Evolutionary conservation across 2,329 filamentous ascomycete species (phyloP).

Genomic region (Chaetomiaceae sp.): DNA sequence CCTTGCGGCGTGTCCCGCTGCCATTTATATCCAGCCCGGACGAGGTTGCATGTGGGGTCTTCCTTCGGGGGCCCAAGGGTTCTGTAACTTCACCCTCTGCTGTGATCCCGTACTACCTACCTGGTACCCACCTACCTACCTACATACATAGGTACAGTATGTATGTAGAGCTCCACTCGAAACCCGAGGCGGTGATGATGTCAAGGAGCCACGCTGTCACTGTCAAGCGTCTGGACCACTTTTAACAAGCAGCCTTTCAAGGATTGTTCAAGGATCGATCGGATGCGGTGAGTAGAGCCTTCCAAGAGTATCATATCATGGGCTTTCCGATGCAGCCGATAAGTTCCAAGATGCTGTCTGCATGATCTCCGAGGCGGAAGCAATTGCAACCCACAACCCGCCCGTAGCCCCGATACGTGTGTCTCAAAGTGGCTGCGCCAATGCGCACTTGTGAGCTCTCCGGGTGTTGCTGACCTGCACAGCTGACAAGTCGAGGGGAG

Average conservation of each 20-base stretch:
- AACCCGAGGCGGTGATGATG: slow-evolving; percentile 1
- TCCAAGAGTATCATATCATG: not conserved
- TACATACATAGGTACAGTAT: too few species aligned
- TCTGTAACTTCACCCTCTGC: too few species aligned
- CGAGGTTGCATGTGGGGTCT: not conserved
- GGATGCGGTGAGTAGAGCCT: not conserved
- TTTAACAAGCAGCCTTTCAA: not conserved
- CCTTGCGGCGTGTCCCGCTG: not conserved
- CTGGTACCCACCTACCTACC: too few species aligned
- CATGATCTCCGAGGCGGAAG: not conserved
- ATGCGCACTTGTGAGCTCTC: slow-evolving; percentile 13
- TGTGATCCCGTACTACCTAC: too few species aligned
- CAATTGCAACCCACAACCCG: slow-evolving; percentile 1
- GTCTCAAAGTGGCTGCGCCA: slow-evolving; percentile 14
- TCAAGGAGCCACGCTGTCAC: slow-evolving; percentile 9
- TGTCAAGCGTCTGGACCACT: not conserved
- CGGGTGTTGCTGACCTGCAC: slow-evolving; percentile 7
- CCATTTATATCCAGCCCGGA: not conserved
- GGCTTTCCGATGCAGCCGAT: not conserved
- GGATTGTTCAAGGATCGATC: not conserved
- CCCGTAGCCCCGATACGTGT: not conserved
- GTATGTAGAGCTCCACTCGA: too few species aligned
- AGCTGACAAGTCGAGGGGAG: slow-evolving; percentile 14
- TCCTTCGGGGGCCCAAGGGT: too few species aligned
- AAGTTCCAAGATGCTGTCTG: not conserved